phyloP scores from a whole-genome alignment of 2,329 filamentous ascomycete species.

The Scopulariopsis brevicaulis region DNA sequence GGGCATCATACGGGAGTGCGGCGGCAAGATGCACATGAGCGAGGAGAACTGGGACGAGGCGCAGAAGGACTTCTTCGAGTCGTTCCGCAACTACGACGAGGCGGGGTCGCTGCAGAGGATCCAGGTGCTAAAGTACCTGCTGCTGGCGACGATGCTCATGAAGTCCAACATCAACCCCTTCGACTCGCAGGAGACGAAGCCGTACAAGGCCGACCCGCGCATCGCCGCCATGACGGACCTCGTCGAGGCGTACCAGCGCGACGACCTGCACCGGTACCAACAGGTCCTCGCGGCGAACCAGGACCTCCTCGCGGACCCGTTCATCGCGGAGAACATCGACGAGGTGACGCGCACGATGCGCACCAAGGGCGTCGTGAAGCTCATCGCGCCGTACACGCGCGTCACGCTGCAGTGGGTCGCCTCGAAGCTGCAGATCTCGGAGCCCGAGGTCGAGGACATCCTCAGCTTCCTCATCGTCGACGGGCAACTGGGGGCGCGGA shows the following conservation, averaged over 20 bases:
- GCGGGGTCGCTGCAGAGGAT: constrained; percentile 92
- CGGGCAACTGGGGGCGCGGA: constrained; percentile 73
- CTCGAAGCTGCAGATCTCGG: constrained; percentile 73
- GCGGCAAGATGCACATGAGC: constrained; percentile 99
- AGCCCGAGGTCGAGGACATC: constrained; percentile 86
- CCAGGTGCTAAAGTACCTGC: constrained; percentile 92
- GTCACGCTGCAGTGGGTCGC: constrained; percentile 86
- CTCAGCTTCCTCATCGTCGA: constrained; percentile 90
- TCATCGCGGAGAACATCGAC: constrained; percentile 98
- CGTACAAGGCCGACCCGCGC: constrained; percentile 89
- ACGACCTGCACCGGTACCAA: constrained; percentile 89
- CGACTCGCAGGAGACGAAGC: constrained; percentile 96
- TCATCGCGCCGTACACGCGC: constrained; percentile 88
- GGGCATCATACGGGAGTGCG: constrained; percentile 97
- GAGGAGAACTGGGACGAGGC: constrained; percentile 99
- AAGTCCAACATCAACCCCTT: constrained; percentile 98
- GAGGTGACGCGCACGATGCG: constrained; percentile 98
- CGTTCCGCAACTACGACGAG: constrained; percentile 97
- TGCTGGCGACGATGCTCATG: constrained; percentile 97
- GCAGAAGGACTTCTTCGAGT: constrained; percentile 96
- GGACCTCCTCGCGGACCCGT: constrained; percentile 81
- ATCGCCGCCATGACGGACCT: constrained; percentile 96
- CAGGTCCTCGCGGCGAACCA: constrained; percentile 76
- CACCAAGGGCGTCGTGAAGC: constrained; percentile 85
- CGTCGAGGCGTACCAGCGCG: constrained; percentile 90